phyloP scores from a whole-genome alignment of 257 asterid species.

The Mentha longifolia region DNA sequence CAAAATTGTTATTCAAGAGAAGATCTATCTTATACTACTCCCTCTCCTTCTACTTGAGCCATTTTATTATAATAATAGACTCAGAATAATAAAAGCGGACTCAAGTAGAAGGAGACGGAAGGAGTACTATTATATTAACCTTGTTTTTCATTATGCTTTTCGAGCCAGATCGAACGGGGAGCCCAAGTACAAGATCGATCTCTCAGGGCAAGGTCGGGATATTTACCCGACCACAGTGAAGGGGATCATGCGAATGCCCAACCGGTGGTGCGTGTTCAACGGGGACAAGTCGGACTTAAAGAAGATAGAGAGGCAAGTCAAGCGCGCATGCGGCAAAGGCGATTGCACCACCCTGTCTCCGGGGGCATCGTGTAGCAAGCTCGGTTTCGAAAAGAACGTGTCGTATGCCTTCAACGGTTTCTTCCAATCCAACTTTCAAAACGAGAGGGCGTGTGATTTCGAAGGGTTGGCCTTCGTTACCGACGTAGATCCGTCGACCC shows the following conservation, averaged over 20 bases:
- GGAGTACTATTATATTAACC: too few species aligned
- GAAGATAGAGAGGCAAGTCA: not conserved
- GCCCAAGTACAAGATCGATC: slow-evolving; percentile 49
- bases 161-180: slow-evolving; percentile 27
- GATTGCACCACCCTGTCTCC: slow-evolving; percentile 42
- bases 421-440: slow-evolving; percentile 31
- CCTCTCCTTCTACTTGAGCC: too few species aligned
- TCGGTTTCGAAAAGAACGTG: not conserved
- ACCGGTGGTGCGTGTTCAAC: slow-evolving; percentile 44
- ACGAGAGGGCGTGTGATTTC: slow-evolving; percentile 8
- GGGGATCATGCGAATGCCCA: slow-evolving; percentile 46
- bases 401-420: slow-evolving; percentile 44
- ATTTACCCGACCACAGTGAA: slow-evolving; percentile 28
- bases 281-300: not conserved
- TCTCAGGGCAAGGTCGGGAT: slow-evolving; percentile 43
- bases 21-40: too few species aligned
- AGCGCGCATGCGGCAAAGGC: not conserved
- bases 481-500: slow-evolving; percentile 37
- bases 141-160: too few species aligned
- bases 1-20: too few species aligned
- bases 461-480: slow-evolving; percentile 32
- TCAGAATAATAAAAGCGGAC: too few species aligned
- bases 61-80: too few species aligned
- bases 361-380: slow-evolving; percentile 40
- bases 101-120: too few species aligned